Base-by-base conservation (phyloP, 2,329 filamentous ascomycete genomes). In the Hortaea werneckii region DNA sequence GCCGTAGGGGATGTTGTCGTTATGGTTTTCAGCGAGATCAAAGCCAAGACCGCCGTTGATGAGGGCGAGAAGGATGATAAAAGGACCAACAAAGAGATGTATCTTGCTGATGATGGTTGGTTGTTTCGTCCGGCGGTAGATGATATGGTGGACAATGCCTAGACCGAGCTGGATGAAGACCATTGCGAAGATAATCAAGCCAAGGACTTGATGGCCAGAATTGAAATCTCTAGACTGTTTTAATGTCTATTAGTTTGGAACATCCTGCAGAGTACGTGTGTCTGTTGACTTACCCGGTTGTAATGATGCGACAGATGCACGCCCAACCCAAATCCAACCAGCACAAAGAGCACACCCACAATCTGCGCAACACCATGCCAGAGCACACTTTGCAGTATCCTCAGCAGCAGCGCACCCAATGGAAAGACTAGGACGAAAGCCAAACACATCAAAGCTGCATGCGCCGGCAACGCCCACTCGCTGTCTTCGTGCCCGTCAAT, bases 1-100 rank as follows among this genome's bases (percentile, higher is more conserved):
- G 28, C 44, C 50, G 37, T 56, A 58, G 26, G 54, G 48, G 5
- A 53, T 44, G 20, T 43, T 44, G 11, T 9, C 42, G 11, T 6
- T 6, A 4, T 44, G 37, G 44, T 74, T 73, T 10, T 72, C 63
- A 2, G 78, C 77, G 43, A 81, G 73, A 0, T 69, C 67, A 57
- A 81, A 80, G 26, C 79, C 79, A 5, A 80, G 61, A 51, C 79
- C 78, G 20, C 69, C 75, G 51, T 82, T 80, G 45, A 74, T 54
- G 11, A 77, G 64, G 39, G 76, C 79, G 3, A 79, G 55, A 7
- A 72, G 58, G 13, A 82, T 67, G 32, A 77, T 66, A 3, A 72
- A 40, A 10, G 78, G 71, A 2, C 79, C 79, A 3, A 79, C 63
- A 72, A 77, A 78, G 13, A 76, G 62, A 60, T 83, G 79, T 26